These are phyloP conservation scores for Delitschia confertaspora DNA, from an alignment of 495 filamentous ascomycete species.

Conservation along the genomic window DNA sequence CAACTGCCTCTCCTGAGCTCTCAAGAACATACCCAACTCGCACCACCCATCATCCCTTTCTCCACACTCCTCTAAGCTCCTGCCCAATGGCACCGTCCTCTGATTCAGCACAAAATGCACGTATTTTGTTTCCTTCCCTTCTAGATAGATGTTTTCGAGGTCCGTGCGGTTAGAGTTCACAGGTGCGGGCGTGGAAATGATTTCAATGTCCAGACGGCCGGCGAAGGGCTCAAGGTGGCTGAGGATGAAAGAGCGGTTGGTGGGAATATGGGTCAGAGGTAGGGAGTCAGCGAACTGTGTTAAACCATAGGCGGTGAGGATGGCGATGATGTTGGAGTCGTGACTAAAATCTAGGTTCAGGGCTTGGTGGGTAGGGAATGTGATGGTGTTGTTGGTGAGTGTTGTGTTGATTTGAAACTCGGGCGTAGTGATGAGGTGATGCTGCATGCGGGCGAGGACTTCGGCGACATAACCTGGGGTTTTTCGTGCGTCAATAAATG, in stretches of 20 bases:
- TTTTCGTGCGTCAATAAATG: background rate
- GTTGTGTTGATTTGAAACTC: conserved; percentile 52
- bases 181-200: conserved; percentile 49
- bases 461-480: conserved; percentile 47
- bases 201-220: conserved; percentile 54
- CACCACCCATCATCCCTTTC: conserved; percentile 57
- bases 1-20: conserved; percentile 35
- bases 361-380: conserved; percentile 45
- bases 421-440: conserved; percentile 45
- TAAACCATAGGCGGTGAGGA: conserved; percentile 47
- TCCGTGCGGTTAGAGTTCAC: conserved; percentile 36
- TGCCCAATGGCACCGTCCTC: conserved; percentile 50
- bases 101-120: conserved; percentile 60
- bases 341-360: conserved; percentile 38
- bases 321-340: conserved; percentile 33
- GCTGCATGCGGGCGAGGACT: conserved; percentile 48
- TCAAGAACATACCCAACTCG: conserved; percentile 48
- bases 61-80: conserved; percentile 49
- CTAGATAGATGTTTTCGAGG: conserved; percentile 6
- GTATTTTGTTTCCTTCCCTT: conserved; percentile 43
- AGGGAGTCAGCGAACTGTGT: conserved; percentile 42
- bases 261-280: conserved; percentile 38
- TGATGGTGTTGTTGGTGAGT: conserved; percentile 37
- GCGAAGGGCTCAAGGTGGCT: conserved; percentile 53
- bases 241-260: conserved; percentile 44